Evolutionary conservation across 345 rosid species (phyloP).

Genomic region (Mallotus nudiflorus): DNA sequence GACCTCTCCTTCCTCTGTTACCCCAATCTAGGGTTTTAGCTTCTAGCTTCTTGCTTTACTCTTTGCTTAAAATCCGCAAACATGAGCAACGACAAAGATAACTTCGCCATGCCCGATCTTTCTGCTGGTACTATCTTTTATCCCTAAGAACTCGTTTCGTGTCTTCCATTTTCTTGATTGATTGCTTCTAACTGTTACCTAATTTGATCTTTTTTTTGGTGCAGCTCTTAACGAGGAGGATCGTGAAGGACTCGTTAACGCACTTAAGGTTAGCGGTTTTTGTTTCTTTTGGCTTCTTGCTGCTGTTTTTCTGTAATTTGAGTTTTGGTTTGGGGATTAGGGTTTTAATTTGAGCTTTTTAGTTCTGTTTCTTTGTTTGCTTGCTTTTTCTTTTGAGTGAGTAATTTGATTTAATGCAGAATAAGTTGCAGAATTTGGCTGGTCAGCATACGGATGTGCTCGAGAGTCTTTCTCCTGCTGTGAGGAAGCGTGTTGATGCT

Average conservation of each 20-base stretch:
- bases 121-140: constrained; percentile 40
- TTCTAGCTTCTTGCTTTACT: constrained; percentile 16
- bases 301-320: not conserved
- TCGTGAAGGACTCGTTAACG: constrained; percentile 79
- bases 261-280: constrained; percentile 56
- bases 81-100: constrained; percentile 68
- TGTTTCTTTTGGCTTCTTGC: not conserved
- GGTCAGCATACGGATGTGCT: constrained; percentile 74
- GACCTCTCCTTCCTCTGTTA: not conserved
- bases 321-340: not conserved
- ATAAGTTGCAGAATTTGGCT: constrained; percentile 76
- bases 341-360: constrained; percentile 8
- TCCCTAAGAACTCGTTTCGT: not conserved
- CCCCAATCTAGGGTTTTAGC: constrained; percentile 58
- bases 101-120: constrained; percentile 72
- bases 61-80: constrained; percentile 12
- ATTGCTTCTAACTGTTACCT: not conserved
- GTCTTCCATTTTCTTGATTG: not conserved
- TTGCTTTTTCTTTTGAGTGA: not conserved
- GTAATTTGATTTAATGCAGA: constrained; percentile 38
- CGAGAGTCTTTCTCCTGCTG: constrained; percentile 56
- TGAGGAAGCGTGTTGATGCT: constrained; percentile 86
- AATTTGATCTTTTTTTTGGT: not conserved
- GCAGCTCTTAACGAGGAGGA: constrained; percentile 67
- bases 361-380: not conserved